A percentile compares a stretch with the other conserved stretches of the same genome.
These are phyloP conservation scores for Hansenula lynferdii DNA, from an alignment of 1,139 yeast genomes.

Conservation along the genomic window DNA sequence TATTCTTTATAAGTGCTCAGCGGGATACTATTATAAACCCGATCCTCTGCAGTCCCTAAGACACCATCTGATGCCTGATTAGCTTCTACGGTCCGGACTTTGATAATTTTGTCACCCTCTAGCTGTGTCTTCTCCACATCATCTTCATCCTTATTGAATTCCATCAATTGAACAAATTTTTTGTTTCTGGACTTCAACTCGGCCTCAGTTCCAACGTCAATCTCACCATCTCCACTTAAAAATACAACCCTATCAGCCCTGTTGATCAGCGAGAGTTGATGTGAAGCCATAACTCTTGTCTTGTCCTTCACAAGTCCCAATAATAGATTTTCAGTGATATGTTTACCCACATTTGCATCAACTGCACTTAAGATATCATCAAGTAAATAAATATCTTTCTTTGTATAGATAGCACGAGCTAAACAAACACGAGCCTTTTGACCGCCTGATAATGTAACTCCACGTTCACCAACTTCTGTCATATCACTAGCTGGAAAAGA, in stretches of 20 bases:
- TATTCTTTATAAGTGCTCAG: conserved; percentile 42
- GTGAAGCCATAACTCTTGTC: conserved; percentile 80
- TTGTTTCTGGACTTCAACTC: conserved; percentile 38
- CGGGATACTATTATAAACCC: conserved; percentile 40
- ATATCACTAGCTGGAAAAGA: conserved; percentile 72
- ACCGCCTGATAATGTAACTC: conserved; percentile 87
- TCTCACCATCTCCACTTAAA: conserved; percentile 54
- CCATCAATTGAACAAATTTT: conserved; percentile 45
- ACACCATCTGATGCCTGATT: conserved; percentile 22
- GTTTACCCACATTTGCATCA: conserved; percentile 83
- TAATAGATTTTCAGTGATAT: conserved; percentile 65
- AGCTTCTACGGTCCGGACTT: conserved; percentile 17
- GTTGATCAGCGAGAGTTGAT: conserved; percentile 64
- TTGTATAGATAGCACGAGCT: conserved; percentile 77
- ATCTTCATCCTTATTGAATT: conserved; percentile 32
- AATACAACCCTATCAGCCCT: conserved; percentile 65
- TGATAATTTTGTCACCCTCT: conserved; percentile 8
- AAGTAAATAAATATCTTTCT: conserved; percentile 57
- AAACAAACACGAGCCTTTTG: conserved; percentile 72
- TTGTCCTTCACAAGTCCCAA: conserved; percentile 34
- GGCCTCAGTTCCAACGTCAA: conserved; percentile 49
- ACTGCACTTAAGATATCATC: conserved; percentile 90
- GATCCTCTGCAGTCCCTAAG: conserved; percentile 38
- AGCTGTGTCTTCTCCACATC: conserved; percentile 17
- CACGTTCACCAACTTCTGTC: conserved; percentile 89